Conservation (phyloP, 495 filamentous ascomycete species). For the Talaromyces liani region DNA sequence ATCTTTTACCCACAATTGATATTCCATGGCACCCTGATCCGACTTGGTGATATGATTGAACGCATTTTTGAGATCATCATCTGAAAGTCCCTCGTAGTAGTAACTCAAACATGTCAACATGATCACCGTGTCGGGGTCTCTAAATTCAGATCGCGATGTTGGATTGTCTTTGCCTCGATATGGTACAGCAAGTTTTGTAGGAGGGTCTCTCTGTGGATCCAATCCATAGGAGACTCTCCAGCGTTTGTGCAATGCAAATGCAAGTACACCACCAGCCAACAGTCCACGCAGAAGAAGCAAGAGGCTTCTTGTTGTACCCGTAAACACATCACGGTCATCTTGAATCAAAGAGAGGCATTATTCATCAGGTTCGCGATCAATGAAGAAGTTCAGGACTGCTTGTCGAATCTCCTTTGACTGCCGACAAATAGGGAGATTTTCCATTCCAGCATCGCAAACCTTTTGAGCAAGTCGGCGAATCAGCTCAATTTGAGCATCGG, state of each 20-base stretch:
- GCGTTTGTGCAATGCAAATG: slow-evolving; percentile 52
- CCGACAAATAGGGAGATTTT: slow-evolving; percentile 12
- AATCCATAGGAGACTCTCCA: slow-evolving; percentile 63
- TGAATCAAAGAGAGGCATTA: slow-evolving; percentile 30
- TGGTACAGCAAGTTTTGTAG: slow-evolving; percentile 46
- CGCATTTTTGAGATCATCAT: slow-evolving; percentile 41
- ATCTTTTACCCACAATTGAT: slow-evolving; percentile 43
- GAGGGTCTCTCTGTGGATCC: slow-evolving; percentile 6
- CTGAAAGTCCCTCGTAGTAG: slow-evolving; percentile 56
- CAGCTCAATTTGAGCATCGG: neutral
- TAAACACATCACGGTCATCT: slow-evolving; percentile 25
- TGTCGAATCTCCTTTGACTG: slow-evolving; percentile 25
- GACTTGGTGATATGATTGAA: slow-evolving; percentile 45
- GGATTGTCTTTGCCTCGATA: slow-evolving; percentile 65
- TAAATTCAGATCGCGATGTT: slow-evolving; percentile 58
- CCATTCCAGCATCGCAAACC: slow-evolving; percentile 13
- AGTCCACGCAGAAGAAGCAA: slow-evolving; percentile 56
- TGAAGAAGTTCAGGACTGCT: slow-evolving; percentile 38
- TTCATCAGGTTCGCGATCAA: slow-evolving; percentile 18
- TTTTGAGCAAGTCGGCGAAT: neutral
- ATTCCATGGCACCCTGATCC: slow-evolving; percentile 49
- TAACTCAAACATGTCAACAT: slow-evolving; percentile 61
- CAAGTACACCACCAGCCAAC: slow-evolving; percentile 47
- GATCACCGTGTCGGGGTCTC: slow-evolving; percentile 65
- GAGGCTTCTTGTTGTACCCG: slow-evolving; percentile 21